Evolutionary conservation across 208 protist genomes (phyloP), one percentile per base, ranked within the genome.

Genomic region (Leptomonas seymouri): DNA sequence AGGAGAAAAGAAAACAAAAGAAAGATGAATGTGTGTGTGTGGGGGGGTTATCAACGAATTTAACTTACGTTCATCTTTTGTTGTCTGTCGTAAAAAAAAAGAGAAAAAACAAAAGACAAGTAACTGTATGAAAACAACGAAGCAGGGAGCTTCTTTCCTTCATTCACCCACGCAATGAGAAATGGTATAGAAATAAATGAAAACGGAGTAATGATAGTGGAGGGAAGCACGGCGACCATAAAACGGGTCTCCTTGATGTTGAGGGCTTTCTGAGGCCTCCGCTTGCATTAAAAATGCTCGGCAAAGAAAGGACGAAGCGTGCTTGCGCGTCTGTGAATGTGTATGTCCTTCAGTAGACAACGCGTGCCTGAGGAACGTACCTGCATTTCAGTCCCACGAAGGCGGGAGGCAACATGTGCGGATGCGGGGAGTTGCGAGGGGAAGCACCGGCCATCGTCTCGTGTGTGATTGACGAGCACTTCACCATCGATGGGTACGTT

Each of bases 361-460:
- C 60, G 4, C 60, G 60, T 5, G 44, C 30, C 31, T 55, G 60
- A 14, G 60, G 60, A 23, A 44, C 60, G 46, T 55, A 65, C 12
- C 60, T 25, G 45, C 60, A 46, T 45, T 65, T 65, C 60, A 55
- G 31, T 9, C 46, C 60, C 11, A 44, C 20, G 11, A 34, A 55
- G 60, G 63, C 34, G 1, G 31, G n/a, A 3, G 50, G 30, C 3
- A 34, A n/a, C 12, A 9, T 41, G 54, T 31, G 42, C 1, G 65
- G 27, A 4, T 28, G 48, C 11, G 57, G 56, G 2, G 56, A 53
- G 25, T 59, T 44, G 27, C 46, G 54, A 14, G 56, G 56, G n/a
- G 45, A 59, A 14, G 45, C 39, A 1, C 8, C 53, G 48, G 11
- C 5, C 1, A 16, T 6, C 20, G 56, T 31, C 23, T 63, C 69